Base-by-base conservation (phyloP, 805 yeast species). In the Kluyveromyces nonfermentans region DNA sequence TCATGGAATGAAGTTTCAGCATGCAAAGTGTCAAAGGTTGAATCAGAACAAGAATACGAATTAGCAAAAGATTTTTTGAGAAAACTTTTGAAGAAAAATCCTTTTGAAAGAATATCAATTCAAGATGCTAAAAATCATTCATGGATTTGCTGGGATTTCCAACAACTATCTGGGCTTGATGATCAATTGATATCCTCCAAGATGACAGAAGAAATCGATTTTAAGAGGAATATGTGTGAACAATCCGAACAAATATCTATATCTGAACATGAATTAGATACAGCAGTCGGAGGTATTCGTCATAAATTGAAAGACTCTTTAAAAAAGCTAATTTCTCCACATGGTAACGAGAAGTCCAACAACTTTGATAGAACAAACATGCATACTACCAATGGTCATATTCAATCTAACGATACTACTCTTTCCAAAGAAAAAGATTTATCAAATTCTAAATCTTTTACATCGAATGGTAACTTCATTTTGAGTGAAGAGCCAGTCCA, bases 201-300 rank as follows among this genome's bases (percentile, higher is more conserved):
- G 37, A 35, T 51, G 16, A 39, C 48, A 8, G 54, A 51, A 9
- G 47, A 52, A 37, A 47, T 53, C 44, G 58, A 53, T 37, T 56
- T 61, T 46, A 62, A 67, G 50, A 28, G 57, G 42, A 51, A 54
- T 34, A 51, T 50, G 35, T 50, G 52, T 31, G 59, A 60, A 34
- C 53, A 52, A 34, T 59, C 55, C 25, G 53, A 63, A 66, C 75
- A 70, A 53, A 78, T 82, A 41, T 73, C 74, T 32, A 80, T 83
- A 7, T 71, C 82, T 2, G 73, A 70, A 38, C 81, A 80, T 45
- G 95, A 87, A 47, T 73, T 85, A 7, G 75, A 79, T 49, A 75
- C 78, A 48, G 95, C 95, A 1, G 87, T 87, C 3, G 73, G 80
- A 31, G 95, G 95, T n/a, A 72, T 87, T 40, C 89, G 88, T 7